phyloP scores from a whole-genome alignment of 768 basidiomycete species.

The Mycena metata region DNA sequence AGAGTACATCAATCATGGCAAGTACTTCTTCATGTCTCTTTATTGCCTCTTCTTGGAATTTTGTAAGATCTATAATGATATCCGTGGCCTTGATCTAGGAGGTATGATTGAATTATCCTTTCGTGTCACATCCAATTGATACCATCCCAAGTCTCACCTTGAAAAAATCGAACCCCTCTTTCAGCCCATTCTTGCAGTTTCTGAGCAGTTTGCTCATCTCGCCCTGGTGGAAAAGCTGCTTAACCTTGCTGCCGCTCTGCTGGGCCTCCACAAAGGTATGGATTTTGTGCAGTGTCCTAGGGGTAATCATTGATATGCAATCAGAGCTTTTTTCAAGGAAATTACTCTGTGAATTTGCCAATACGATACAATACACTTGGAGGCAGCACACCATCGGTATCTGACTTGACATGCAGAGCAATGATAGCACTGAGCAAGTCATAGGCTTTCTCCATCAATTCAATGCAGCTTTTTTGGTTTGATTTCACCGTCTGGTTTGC shows the following conservation, averaged over 20 bases:
- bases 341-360: background rate
- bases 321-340: background rate
- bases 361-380: background rate
- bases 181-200: conserved; percentile 1
- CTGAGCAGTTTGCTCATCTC: no score
- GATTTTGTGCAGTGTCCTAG: background rate
- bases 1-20: background rate
- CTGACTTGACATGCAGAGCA: conserved; percentile 5
- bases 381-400: conserved; percentile 1
- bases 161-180: background rate
- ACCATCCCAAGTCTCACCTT: background rate
- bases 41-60: no score
- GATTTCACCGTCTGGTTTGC: conserved; percentile 1
- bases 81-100: background rate
- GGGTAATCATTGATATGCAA: background rate
- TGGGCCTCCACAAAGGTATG: background rate
- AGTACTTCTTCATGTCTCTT: conserved; percentile 1
- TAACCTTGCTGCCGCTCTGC: background rate
- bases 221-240: no score
- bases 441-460: conserved; percentile 7
- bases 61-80: background rate
- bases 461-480: conserved; percentile 1
- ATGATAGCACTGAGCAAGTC: conserved; percentile 3
- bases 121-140: background rate
- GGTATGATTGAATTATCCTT: conserved; percentile 3